Evolutionary conservation across 2,329 filamentous ascomycete genomes (phyloP), one percentile per base, ranked within the genome.

Genomic region (Claviceps quebecensis): DNA sequence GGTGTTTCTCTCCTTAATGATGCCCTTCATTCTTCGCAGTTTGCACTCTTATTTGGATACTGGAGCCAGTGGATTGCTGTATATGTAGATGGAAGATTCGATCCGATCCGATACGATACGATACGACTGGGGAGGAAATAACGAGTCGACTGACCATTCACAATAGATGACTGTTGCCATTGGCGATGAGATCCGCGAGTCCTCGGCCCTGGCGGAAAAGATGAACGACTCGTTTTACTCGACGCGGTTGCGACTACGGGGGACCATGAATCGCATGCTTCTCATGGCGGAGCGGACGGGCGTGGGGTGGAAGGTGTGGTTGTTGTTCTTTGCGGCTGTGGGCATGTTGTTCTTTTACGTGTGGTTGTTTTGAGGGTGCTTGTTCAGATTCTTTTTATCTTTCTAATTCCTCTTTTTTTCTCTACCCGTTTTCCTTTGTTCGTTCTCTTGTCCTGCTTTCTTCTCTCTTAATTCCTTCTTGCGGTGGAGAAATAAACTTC

Each of bases 211-310:
- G 4, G 86, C 89, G 2, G 88, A 96, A 60, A 91, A 89, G 69
- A 95, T 98, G 84, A 97, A 97, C 67, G 87, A 95, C 63, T 79
- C 81, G 5, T 98, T 97, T 64, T 91, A 97, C 65, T 81, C 79
- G 60, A 94, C 91, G 50, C 75, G 90, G 37, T 70, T 89, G 49
- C 80, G 86, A 56, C 72, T 98, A 55, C 79, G 83, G 45, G 89
- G 91, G 50, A 97, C 94, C 17, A 97, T 98, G 93, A 95, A 88
- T 65, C 77, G 90, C 53, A 98, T 98, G 93, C 70, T 97, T 57
- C 65, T 91, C 50, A 98, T 98, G 93, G 93, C 93, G 4, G 80
- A 97, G 71, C 77, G 82, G 61, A 95, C 90, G 2, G 93, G 93
- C n/a, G 84, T 98, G 9, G 84, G 89, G 61, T 98, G 93, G 93